phyloP scores from a whole-genome alignment of 1,284 basidiomycete genomes.

The Xerocomus nothofagi region DNA sequence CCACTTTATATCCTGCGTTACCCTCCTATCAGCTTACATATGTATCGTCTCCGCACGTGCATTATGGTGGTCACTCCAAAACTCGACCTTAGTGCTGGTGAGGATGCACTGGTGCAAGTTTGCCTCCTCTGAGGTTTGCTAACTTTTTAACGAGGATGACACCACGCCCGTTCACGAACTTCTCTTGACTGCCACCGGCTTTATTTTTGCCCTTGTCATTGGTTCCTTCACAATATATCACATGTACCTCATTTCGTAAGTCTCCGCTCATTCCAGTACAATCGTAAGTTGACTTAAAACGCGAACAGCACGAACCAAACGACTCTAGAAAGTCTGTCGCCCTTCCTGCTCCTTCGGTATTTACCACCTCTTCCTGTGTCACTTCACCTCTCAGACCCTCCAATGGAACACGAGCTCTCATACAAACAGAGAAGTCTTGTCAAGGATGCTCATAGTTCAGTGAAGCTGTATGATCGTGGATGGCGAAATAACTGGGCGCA shows the following conservation, averaged over 20 bases:
- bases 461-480: slow-evolving; percentile 77
- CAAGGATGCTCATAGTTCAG: slow-evolving; percentile 60
- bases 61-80: slow-evolving; percentile 66
- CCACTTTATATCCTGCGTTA: slow-evolving; percentile 73
- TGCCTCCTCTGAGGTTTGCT: slow-evolving; percentile 6
- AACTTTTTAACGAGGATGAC: slow-evolving; percentile 48
- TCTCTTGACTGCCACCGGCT: slow-evolving; percentile 60
- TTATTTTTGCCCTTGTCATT: slow-evolving; percentile 65
- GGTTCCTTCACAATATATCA: slow-evolving; percentile 81
- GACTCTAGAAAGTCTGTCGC: slow-evolving; percentile 78
- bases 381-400: slow-evolving; percentile 60
- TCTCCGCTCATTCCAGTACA: slow-evolving; percentile 15
- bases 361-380: slow-evolving; percentile 58
- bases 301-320: slow-evolving; percentile 79
- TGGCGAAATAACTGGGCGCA: slow-evolving; percentile 71
- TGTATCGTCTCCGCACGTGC: slow-evolving; percentile 56
- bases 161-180: slow-evolving; percentile 71
- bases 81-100: slow-evolving; percentile 56
- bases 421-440: slow-evolving; percentile 68
- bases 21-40: slow-evolving; percentile 65
- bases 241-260: slow-evolving; percentile 76
- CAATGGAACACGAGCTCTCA: slow-evolving; percentile 75
- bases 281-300: slow-evolving; percentile 1
- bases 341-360: slow-evolving; percentile 70
- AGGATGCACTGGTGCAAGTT: slow-evolving; percentile 26